Base-by-base conservation (phyloP, 2,329 filamentous ascomycete genomes). In the Claviceps arundinis region DNA sequence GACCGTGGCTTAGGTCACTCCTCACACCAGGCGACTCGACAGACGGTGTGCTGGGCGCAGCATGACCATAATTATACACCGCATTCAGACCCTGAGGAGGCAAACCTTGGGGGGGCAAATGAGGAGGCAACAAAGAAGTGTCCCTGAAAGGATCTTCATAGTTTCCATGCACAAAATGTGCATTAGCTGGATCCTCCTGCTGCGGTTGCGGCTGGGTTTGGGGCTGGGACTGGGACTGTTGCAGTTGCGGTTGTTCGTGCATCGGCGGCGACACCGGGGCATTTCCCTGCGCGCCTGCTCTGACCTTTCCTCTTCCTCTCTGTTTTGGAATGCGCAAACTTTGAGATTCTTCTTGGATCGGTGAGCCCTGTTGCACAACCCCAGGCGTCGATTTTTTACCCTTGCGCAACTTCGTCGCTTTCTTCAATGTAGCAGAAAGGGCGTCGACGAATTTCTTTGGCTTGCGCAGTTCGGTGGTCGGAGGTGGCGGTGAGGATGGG, bases 361-460 rank as follows among this genome's bases (percentile, higher is more conserved):
- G 67, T 19, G 67, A 69, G 14, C 57, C 61, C 6, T 61, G 58
- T 14, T 60, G 58, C 24, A 59, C 54, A 8, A 19, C 11, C 16
- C 48, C 42, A 2, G 58, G 54, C 1, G 52, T 48, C 16, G 54
- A 50, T 56, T 65, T 68, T 38, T 60, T 62, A 26, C 55, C 52
- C 52, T 61, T 66, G 51, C 65, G 62, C 50, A 69, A 56, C 41
- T 62, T 65, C 19, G 65, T 64, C 24, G 69, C 68, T 57, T 70
- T 71, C 50, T 66, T 65, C 46, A 71, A 61, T 4, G 68, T 70
- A 37, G 70, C 70, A 11, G 68, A 67, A 40, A 72, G 61, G 7
- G 68, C 68, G 48, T 71, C 66, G 55, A 71, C 65, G 50, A 72
- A 66, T 55, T 65, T 70, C 56, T 69, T 70, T 30, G 64, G 59